Evolutionary conservation across 495 filamentous ascomycete species (phyloP), one percentile per base, ranked within the genome.

Genomic region (Lophium mytilinum): DNA sequence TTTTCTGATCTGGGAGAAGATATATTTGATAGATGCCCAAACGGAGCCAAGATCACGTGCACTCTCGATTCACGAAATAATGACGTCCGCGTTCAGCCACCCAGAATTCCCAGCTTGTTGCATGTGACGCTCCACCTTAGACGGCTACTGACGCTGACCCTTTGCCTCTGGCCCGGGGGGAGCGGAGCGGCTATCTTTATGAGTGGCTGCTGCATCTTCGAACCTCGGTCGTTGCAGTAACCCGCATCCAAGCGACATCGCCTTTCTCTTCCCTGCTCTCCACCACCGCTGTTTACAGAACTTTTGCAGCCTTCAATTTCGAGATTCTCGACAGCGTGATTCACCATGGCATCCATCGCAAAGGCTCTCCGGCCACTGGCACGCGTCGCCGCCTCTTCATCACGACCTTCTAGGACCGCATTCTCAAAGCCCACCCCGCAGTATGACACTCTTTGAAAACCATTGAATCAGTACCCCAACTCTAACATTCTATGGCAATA

Each of bases 301-400:
- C 21, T 48, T 33, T 48, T 30, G 24, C 17, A 7, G 33, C 1
- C 21, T n/a, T 48, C 15, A 12, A 48, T 33, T 41, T 17, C 17
- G 12, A 24, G 4, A 18, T 24, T 48, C 21, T 4, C 11, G 14
- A 48, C 11, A 37, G n/a, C 33, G 17, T 17, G 17, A 9, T 18
- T 19, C 61, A 70, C 60, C 30, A 91, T 91, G 87, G 81, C 85
- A 53, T 85, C 87, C 39, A 76, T 92, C 61, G 72, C 78, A 41
- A 82, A 82, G 66, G 77, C 79, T 12, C 70, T 91, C 66, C 79
- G 86, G 59, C 86, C 88, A 43, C 77, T 86, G 64, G 77, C 83
- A 61, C 83, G 82, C 63, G 78, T 82, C 60, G 66, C 71, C 42
- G 65, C 77, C 52, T 72, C 77, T 53, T 67, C 74, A 55, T 70